A percentile compares a stretch with the other conserved stretches of the same genome.
These are phyloP conservation scores for Cornus kousa DNA, from an alignment of 148 eudicot genomes.

Conservation along the genomic window DNA sequence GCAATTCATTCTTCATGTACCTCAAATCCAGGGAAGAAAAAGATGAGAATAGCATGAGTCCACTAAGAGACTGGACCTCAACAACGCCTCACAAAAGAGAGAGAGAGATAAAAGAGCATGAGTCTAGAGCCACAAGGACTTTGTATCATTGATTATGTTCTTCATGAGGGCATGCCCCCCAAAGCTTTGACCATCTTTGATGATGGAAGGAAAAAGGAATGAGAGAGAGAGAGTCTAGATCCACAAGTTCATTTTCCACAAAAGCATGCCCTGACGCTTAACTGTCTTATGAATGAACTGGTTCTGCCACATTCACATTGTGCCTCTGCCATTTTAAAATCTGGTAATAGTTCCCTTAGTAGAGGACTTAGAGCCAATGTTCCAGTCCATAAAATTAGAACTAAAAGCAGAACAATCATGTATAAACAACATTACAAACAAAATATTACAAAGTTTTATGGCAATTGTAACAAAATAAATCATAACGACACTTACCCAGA, in stretches of 20 bases:
- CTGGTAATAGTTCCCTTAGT: not conserved
- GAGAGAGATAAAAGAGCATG: not conserved
- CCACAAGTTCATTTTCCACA: not conserved
- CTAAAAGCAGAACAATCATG: not conserved
- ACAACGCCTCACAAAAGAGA: no score
- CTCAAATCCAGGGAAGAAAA: not conserved
- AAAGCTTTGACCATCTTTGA: not conserved
- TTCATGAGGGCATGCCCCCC: no score
- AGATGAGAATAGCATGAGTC: not conserved
- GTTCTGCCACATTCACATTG: not conserved
- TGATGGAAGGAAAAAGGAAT: not conserved
- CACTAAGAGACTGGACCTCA: not conserved
- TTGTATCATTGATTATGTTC: not conserved
- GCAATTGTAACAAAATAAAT: not conserved
- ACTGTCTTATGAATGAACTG: not conserved
- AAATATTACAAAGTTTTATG: not conserved
- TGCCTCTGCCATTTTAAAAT: not conserved
- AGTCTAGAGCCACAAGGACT: not conserved
- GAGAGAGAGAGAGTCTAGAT: no score
- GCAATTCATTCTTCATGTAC: not conserved
- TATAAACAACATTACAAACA: not conserved
- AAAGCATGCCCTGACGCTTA: not conserved
- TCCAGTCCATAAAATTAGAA: not conserved
- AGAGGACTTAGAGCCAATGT: not conserved
- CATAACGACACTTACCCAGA: slow-evolving; percentile 56